phyloP scores from a whole-genome alignment of 768 basidiomycete genomes.

The Dentipellis sp. region DNA sequence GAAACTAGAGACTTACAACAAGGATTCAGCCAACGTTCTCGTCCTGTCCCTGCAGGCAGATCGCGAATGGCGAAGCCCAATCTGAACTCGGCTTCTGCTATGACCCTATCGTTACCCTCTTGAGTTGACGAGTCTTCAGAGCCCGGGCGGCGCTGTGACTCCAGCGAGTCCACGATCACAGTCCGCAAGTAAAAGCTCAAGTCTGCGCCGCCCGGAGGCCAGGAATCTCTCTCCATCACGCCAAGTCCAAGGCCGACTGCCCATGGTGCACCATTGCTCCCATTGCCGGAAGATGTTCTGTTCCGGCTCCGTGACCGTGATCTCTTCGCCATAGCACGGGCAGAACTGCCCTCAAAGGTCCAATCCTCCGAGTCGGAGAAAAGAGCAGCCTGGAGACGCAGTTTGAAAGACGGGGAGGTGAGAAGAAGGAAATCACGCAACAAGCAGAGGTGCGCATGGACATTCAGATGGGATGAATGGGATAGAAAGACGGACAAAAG shows the following conservation, averaged over 20 bases:
- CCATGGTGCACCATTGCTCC: slow-evolving; percentile 24
- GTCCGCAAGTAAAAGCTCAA: slow-evolving; percentile 76
- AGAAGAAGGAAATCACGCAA: slow-evolving; percentile 71
- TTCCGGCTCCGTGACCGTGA: neutral
- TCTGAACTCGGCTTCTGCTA: slow-evolving; percentile 62
- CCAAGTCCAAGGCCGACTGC: slow-evolving; percentile 67
- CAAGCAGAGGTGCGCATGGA: slow-evolving; percentile 57
- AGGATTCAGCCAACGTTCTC: slow-evolving; percentile 76
- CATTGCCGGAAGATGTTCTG: neutral
- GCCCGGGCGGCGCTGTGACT: slow-evolving; percentile 15
- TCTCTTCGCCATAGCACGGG: slow-evolving; percentile 12
- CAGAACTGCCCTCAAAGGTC: slow-evolving; percentile 11
- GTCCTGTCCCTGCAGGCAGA: slow-evolving; percentile 50
- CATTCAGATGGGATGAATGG: slow-evolving; percentile 52
- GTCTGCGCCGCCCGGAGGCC: slow-evolving; percentile 85
- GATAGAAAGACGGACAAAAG: slow-evolving; percentile 62
- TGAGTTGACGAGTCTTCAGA: neutral
- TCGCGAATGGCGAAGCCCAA: slow-evolving; percentile 82
- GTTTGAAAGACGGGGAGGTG: slow-evolving; percentile 64
- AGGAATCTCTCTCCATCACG: slow-evolving; percentile 63
- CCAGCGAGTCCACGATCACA: slow-evolving; percentile 77
- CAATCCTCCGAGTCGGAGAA: slow-evolving; percentile 64
- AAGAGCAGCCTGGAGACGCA: slow-evolving; percentile 57
- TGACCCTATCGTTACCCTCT: slow-evolving; percentile 13
- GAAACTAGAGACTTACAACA: slow-evolving; percentile 44